phyloP scores from a whole-genome alignment of 768 basidiomycete genomes.

The Rubroboletus satanas region DNA sequence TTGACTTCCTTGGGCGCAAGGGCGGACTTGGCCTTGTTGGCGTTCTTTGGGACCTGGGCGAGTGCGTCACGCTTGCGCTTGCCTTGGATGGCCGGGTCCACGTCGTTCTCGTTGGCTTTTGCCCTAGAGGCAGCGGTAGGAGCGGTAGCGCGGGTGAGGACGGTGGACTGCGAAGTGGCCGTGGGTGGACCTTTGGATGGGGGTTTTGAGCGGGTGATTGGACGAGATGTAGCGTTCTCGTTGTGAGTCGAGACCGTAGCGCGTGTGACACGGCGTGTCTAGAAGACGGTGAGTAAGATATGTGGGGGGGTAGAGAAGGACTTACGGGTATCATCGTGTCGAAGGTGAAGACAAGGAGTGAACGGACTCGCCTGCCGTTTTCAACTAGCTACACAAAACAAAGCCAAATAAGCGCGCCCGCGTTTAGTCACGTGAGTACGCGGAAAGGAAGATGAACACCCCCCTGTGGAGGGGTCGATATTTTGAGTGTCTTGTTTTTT shows the following conservation, averaged over 20 bases:
- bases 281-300: neutral
- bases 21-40: conserved; percentile 33
- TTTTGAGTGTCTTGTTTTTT: neutral
- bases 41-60: conserved; percentile 64
- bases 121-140: conserved; percentile 37
- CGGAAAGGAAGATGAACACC: conserved; percentile 9
- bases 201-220: conserved; percentile 59
- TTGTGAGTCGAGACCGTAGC: conserved; percentile 50
- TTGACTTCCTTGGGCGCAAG: conserved; percentile 42
- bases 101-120: conserved; percentile 38
- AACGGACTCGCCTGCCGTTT: conserved; percentile 31
- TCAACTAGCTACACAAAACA: conserved; percentile 37
- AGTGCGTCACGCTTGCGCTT: conserved; percentile 78
- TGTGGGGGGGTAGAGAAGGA: neutral
- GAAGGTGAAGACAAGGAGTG: conserved; percentile 30
- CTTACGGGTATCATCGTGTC: conserved; percentile 43
- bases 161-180: conserved; percentile 34
- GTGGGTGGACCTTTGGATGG: conserved; percentile 37
- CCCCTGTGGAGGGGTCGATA: conserved; percentile 13
- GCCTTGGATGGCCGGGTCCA: conserved; percentile 46
- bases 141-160: conserved; percentile 41
- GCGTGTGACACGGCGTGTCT: conserved; percentile 67
- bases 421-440: conserved; percentile 33
- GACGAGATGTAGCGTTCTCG: conserved; percentile 69
- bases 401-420: conserved; percentile 36